Percentiles rank a stretch among this genome's conserved stretches.
Conservation (phyloP, 768 basidiomycete species). For the Erythrobasidium yunnanense region DNA sequence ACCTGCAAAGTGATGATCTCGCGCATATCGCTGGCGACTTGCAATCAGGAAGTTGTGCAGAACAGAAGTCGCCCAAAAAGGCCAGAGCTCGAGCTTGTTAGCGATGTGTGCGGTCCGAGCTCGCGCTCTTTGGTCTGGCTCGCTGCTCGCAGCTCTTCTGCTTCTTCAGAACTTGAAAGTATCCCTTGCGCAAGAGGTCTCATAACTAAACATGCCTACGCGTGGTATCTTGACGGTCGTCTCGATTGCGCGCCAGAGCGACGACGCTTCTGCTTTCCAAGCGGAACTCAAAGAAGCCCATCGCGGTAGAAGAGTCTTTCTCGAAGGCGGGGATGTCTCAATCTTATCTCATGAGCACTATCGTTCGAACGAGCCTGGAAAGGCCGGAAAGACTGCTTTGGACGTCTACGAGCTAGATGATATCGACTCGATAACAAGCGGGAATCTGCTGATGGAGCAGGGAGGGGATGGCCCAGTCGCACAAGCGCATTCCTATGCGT, state of each 20-base stretch:
- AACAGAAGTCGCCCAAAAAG: no score
- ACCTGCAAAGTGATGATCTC: constrained; percentile 31
- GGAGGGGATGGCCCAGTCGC: constrained; percentile 13
- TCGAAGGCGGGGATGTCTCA: neutral
- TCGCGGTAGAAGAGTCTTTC: neutral
- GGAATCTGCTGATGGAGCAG: neutral
- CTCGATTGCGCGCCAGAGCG: neutral
- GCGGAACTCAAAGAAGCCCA: constrained; percentile 12
- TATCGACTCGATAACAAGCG: constrained; percentile 3
- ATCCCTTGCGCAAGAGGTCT: no score
- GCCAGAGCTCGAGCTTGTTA: no score
- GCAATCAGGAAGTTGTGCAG: no score
- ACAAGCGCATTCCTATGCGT: neutral
- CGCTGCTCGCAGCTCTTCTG: no score
- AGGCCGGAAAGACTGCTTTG: neutral
- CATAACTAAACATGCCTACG: neutral
- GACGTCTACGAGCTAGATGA: constrained; percentile 20
- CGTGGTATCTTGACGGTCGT: neutral
- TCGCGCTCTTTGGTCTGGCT: no score
- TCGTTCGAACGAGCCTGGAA: neutral
- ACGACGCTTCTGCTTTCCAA: neutral
- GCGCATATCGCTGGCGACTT: constrained; percentile 19
- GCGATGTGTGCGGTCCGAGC: no score
- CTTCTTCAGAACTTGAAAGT: no score
- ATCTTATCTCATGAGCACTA: constrained; percentile 20